Evolutionary conservation across 768 basidiomycete genomes (phyloP), one percentile per base, ranked within the genome.

Genomic region (Podaxis rugospora): DNA sequence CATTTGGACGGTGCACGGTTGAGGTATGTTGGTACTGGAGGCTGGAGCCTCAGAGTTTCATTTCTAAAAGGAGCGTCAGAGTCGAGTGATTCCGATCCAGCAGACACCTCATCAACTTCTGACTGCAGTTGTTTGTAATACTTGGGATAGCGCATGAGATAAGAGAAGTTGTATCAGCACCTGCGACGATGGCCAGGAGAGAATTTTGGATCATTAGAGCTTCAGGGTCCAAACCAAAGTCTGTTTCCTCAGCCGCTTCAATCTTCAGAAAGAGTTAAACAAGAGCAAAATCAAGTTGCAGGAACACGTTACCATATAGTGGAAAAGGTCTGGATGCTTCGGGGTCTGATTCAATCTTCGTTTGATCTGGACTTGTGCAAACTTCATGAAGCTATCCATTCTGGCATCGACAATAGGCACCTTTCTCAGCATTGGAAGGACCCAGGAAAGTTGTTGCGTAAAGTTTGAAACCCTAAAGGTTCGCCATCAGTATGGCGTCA

Each of bases 41-140:
- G 76, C 32, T 71, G 67, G 6, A 79, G 61, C 13, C 76, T 73
- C 11, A 78, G 65, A 1, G 72, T 67, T 63, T 79, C 76, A 49
- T 75, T 76, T 55, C 76, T 78, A 7, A 18, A 18, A 6, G 18
- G 14, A 1, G 55, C 28, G 16, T 6, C 18, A 5, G 42, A 28
- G 23, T 18, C 16, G n/a, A 4, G 16, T 44, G 65, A 62, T 9
- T 57, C 36, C 7, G 35, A 18, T 7, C 7, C 10, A 23, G 59
- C 59, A 49, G 66, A 61, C 2, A 57, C 56, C 2, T 55, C 51
- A 46, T 74, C 73, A 10, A 75, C 55, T 51, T 74, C 75, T 18
- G 47, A 52, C 55, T 66, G 67, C 11, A 75, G 59, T 6, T 64
- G 65, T 0, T 52, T 21, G 40, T 69, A 66, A 21, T 65, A 64